Conservation (phyloP, 1,284 basidiomycete genomes). For the Pholiota adiposa region DNA sequence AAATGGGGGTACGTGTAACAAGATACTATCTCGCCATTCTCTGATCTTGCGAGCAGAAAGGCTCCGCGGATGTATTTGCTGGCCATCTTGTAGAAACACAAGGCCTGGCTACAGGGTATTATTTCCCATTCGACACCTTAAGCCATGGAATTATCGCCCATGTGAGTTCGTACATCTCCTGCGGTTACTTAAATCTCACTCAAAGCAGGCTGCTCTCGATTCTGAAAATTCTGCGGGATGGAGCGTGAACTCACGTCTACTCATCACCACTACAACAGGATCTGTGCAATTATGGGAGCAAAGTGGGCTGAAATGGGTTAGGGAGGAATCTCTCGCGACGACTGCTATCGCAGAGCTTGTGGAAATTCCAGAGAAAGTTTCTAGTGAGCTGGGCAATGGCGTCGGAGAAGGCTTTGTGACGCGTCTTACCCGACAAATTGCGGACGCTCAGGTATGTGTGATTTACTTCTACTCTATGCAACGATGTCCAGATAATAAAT, state of each 20-base stretch:
- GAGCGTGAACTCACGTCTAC: constrained; percentile 50
- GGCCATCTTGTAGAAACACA: constrained; percentile 56
- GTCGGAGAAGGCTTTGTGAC: constrained; percentile 60
- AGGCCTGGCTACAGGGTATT: constrained; percentile 64
- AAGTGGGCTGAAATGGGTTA: constrained; percentile 70
- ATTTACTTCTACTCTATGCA: neutral
- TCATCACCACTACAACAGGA: constrained; percentile 79
- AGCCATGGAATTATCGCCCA: constrained; percentile 75
- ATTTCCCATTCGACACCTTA: constrained; percentile 74
- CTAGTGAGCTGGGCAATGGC: constrained; percentile 37
- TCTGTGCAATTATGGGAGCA: constrained; percentile 79
- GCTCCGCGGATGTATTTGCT: constrained; percentile 62
- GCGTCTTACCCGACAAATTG: constrained; percentile 63
- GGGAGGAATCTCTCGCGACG: constrained; percentile 83
- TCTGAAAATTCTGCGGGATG: constrained; percentile 47
- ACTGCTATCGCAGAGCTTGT: constrained; percentile 73
- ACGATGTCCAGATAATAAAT: neutral
- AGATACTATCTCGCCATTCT: neutral
- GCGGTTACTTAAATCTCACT: neutral
- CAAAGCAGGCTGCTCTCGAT: constrained; percentile 57
- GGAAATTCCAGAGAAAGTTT: constrained; percentile 74
- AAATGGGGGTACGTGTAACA: constrained; percentile 50
- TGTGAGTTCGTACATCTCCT: constrained; percentile 46
- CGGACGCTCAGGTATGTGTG: constrained; percentile 60
- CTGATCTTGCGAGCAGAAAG: constrained; percentile 37